phyloP scores from a whole-genome alignment of 2,329 filamentous ascomycete genomes.

The Calonectria fujianensis region DNA sequence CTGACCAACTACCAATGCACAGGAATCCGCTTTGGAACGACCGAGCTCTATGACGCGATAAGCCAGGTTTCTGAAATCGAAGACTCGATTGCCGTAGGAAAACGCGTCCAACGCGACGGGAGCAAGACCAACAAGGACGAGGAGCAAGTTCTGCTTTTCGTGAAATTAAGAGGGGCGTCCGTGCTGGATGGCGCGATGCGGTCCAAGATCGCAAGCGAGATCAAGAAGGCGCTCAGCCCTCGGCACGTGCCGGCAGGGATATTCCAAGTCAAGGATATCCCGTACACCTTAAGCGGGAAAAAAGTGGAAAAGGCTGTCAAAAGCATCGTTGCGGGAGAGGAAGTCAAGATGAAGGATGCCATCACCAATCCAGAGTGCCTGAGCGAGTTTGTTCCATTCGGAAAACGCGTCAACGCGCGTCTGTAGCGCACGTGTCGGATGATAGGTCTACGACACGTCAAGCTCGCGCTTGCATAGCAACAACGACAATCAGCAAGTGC shows the following conservation, averaged over 20 bases:
- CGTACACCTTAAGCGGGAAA: neutral
- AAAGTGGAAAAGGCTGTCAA: conserved; percentile 5
- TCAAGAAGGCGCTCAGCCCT: neutral
- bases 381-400: neutral
- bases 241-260: neutral
- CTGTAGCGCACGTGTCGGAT: neutral
- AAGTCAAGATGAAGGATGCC: conserved; percentile 5
- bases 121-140: neutral
- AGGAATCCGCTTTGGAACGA: neutral
- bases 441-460: neutral
- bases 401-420: neutral
- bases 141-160: neutral
- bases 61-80: neutral
- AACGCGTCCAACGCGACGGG: neutral
- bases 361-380: conserved; percentile 3
- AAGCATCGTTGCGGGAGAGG: neutral
- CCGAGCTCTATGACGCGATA: neutral
- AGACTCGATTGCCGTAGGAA: neutral
- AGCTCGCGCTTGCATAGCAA: neutral
- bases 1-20: neutral
- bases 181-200: neutral
- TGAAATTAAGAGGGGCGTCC: neutral
- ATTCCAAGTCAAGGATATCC: conserved; percentile 11
- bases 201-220: neutral
- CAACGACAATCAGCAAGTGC: neutral